Evolutionary conservation across 345 rosid species (phyloP), one percentile per base, ranked within the genome.

Genomic region (Garcia nutans): DNA sequence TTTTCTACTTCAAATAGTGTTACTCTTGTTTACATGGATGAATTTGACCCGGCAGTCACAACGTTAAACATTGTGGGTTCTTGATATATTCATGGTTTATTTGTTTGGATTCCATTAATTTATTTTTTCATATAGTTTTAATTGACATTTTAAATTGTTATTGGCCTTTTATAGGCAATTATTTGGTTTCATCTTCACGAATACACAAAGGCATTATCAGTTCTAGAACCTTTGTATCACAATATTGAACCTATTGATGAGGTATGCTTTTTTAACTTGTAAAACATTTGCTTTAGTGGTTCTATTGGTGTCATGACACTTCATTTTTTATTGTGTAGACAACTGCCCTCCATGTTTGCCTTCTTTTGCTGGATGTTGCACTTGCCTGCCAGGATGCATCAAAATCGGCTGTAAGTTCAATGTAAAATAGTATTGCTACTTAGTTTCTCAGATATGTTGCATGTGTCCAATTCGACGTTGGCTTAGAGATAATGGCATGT

Each of bases 141-240:
- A 76, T 62, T 76, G 61, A 77, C 64, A 12, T 74, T 49, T 80
- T 79, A 65, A 65, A 58, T 70, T 82, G 52, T 16, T 68, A 58
- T 70, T 81, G 50, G 12, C 71, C 76, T 80, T 76, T 50, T 84
- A 60, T 79, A 96, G 99, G 98, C 98, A 6, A 81, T 89, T 81
- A 84, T 87, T 63, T 96, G 97, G 97, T 93, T 89, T 80, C 97
- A 96, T 80, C 97, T 92, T 75, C 91, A 89, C 75, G 96, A 96
- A 79, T 91, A 89, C 83, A 70, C 85, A 31, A 93, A 93, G 86
- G 91, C 97, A 15, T 82, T 91, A 73, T 89, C 97, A 31, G 81
- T 91, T 83, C 79, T 96, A 71, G 89, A 89, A 80, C 97, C 97
- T 37, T 65, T 96, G 73, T 92, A 84, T 82, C 87, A 79, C 76